A percentile compares a stretch with the other conserved stretches of the same genome.
Evolutionary conservation across 805 yeast genomes (phyloP).

Genomic region (Starmerella bacillaris): DNA sequence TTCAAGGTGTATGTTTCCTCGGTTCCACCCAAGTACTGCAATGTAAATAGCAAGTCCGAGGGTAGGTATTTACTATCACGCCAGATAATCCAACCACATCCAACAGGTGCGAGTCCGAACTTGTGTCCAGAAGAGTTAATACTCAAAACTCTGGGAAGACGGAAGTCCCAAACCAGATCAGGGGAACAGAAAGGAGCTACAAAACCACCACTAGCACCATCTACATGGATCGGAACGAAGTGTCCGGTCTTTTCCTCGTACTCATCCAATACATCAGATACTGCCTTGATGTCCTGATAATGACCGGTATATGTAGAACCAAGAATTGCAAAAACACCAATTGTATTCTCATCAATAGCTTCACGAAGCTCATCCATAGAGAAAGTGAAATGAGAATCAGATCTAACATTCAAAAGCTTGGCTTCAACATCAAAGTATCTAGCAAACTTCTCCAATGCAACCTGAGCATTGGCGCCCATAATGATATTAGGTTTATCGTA

Average conservation of each 20-base stretch:
- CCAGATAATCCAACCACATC: conserved; percentile 87
- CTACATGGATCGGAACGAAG: conserved; percentile 72
- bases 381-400: conserved; percentile 43
- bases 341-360: conserved; percentile 73
- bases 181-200: conserved; percentile 74
- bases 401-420: conserved; percentile 49
- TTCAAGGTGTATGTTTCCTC: conserved; percentile 77
- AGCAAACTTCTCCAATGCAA: conserved; percentile 85
- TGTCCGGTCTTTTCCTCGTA: conserved; percentile 48
- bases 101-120: conserved; percentile 79
- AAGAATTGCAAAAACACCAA: conserved; percentile 71
- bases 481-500: conserved; percentile 58
- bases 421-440: conserved; percentile 84
- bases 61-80: conserved; percentile 48
- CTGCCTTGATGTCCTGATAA: conserved; percentile 55
- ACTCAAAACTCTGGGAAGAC: conserved; percentile 54
- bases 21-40: conserved; percentile 71
- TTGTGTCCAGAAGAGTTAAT: conserved; percentile 88
- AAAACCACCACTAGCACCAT: conserved; percentile 84
- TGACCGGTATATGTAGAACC: conserved; percentile 93
- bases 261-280: conserved; percentile 48
- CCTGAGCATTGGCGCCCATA: conserved; percentile 88
- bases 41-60: conserved; percentile 50
- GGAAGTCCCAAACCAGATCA: conserved; percentile 67
- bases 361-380: conserved; percentile 43